A percentile compares a stretch with the other conserved stretches of the same genome.
Evolutionary conservation across 768 basidiomycete genomes (phyloP).

Genomic region (Suillus discolor): DNA sequence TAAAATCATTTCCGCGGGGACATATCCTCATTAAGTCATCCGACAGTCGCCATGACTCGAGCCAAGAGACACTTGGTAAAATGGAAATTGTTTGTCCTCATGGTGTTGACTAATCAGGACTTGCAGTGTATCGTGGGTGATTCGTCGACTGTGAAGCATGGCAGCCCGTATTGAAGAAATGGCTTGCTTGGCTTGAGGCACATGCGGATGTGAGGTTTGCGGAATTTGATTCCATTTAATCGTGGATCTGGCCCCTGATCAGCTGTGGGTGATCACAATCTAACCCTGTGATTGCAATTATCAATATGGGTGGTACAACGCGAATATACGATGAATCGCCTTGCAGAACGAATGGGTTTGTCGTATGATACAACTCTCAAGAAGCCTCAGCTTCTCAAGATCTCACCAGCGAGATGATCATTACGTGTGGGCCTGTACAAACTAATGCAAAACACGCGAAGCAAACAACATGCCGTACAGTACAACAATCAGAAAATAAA

Average conservation of each 20-base stretch:
- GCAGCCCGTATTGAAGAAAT: conserved; percentile 83
- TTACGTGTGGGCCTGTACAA: not conserved
- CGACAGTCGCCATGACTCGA: conserved; percentile 87
- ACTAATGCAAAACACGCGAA: not conserved
- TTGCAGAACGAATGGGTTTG: not conserved
- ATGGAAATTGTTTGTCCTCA: conserved; percentile 26
- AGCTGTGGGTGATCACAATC: not conserved
- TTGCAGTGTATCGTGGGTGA: conserved; percentile 89
- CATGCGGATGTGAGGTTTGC: conserved; percentile 92
- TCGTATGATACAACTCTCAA: not conserved
- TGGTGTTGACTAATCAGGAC: not conserved
- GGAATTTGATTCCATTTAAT: conserved; percentile 52
- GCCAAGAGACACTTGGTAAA: conserved; percentile 83
- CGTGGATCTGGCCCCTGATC: not conserved
- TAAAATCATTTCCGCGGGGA: not conserved
- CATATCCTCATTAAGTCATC: not conserved
- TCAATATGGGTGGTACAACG: not conserved
- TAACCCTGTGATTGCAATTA: not conserved
- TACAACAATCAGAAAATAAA: conserved; percentile 12
- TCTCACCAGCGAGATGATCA: not conserved
- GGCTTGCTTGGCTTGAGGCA: conserved; percentile 89
- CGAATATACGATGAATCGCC: not conserved
- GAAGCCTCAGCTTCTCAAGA: not conserved
- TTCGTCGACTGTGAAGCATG: conserved; percentile 86
- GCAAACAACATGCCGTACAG: conserved; percentile 13